Conservation (phyloP, 257 asterid genomes). For the Penstemon davidsonii region DNA sequence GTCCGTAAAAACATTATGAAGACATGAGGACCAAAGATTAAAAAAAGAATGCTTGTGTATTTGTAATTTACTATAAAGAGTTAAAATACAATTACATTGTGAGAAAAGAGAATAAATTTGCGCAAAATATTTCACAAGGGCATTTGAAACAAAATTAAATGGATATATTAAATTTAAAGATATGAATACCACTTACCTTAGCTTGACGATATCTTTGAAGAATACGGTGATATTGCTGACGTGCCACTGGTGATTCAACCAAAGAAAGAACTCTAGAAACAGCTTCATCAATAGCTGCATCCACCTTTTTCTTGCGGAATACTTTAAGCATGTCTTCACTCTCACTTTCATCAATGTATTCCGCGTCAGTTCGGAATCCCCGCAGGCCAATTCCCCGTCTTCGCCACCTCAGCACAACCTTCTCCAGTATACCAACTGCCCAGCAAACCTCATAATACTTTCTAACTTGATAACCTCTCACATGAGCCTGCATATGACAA, state of each 20-base stretch:
- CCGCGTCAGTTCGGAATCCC: conserved; percentile 65
- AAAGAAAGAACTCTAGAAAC: conserved; percentile 85
- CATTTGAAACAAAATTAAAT: too few species aligned
- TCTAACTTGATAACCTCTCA: conserved; percentile 90
- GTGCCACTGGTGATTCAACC: conserved; percentile 84
- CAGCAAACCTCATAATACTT: conserved; percentile 75
- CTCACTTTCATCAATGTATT: conserved; percentile 50
- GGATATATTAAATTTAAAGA: too few species aligned
- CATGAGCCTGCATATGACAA: conserved; percentile 71
- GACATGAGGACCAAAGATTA: too few species aligned
- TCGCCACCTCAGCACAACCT: conserved; percentile 88
- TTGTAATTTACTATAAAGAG: too few species aligned
- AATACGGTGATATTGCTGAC: conserved; percentile 81
- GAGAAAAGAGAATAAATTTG: too few species aligned
- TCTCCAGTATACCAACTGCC: conserved; percentile 94
- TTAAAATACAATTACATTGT: too few species aligned
- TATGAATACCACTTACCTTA: conserved; percentile 52
- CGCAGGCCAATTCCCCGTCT: conserved; percentile 82
- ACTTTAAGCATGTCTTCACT: conserved; percentile 83
- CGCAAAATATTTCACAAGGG: too few species aligned
- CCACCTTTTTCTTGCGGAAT: conserved; percentile 83
- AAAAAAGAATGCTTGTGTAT: too few species aligned
- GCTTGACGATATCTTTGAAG: conserved; percentile 78
- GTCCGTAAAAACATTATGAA: too few species aligned
- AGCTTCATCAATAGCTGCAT: conserved; percentile 79